Evolutionary conservation across 2,329 filamentous ascomycete species (phyloP), one percentile per base, ranked within the genome.

Genomic region (Aspergillus calidoustus): DNA sequence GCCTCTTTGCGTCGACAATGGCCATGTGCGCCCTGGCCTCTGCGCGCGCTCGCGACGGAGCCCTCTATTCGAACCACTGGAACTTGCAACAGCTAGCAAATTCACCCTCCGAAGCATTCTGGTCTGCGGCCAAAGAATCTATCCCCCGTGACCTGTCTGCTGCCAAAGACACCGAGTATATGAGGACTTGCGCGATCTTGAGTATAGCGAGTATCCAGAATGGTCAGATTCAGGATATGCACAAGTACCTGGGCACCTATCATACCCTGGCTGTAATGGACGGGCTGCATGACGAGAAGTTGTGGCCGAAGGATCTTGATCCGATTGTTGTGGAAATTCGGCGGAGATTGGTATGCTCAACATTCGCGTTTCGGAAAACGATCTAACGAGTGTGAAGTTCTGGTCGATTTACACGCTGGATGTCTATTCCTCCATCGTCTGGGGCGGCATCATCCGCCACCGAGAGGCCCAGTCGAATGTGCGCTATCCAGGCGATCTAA

Each of bases 401-500:
- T 57, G 54, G 54, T 57, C 54, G 13, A 50, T 57, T 17, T 57
- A 57, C 34, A 57, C 54, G 15, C 30, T 57, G 23, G 54, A 57
- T 17, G 54, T 57, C 4, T 57, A 57, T 44, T 57, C 54, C 15
- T 57, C 54, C 9, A 57, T 57, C 25, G 54, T 57, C 46, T 57
- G 54, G 54, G 54, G 54, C 15, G 41, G 54, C 5, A 22, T 57
- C 7, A 50, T 57, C 30, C 54, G 54, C 2, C 54, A 57, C 30
- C 46, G 54, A 31, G 54, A 57, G 23, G 46, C 54, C 4, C 54
- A 50, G 31, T 57, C 54, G 1, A 57, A 57, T 44, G 54, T 57
- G 9, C 46, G 54, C 13, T 57, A 57, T 17, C 54, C 54, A 11
- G 47, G 54, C 4, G 25, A 50, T 0, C 7, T 57, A 2, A 50